Base-by-base conservation (phyloP, 75 land plant genomes). In the Adiantum capillusveneris region DNA sequence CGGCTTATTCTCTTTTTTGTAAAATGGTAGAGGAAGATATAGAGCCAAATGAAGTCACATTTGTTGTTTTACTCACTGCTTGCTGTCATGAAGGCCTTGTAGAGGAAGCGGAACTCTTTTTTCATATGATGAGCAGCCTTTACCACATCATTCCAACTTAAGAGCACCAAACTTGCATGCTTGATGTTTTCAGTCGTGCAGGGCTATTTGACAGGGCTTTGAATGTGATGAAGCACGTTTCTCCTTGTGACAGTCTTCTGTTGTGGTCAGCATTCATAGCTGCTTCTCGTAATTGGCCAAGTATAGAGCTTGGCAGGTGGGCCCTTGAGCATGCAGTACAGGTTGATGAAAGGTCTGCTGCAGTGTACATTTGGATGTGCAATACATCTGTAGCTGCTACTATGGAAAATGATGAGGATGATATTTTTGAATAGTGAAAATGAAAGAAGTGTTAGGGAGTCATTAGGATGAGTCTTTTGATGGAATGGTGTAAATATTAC, bases 1-100 rank as follows among this genome's bases (percentile, higher is more conserved):
- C 29, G 37, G 81, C 81, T 27, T 31, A 72, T 37, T 41, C 41
- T 34, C 49, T 83, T 57, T 45, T 83, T 7, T 31, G 58, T 17
- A 76, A 72, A 31, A 78, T 83, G 81, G 18, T 74, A 30, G 37
- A 39, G 11, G 65, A 54, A 44, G 64, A 71, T 11, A 60, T 75
- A 21, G 76, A 68, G 0, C 82, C 82, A 31, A 78, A 83, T 63
- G 72, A 62, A 27, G 71, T 83, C 24, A 84, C 79, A 7, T 85
- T 69, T 45, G 72, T 66, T 59, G 67, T 65, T 1, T 59, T 81
- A 13, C 66, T 78, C 13, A 64, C 67, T 11, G 73, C 79, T 29
- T 55, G 75, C 29, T 78, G 88, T 30, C 61, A 74, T 53, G 79
- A 65, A 31, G 81, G 81, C 0, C 57, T 65, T 69, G 78, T 77